Evolutionary conservation across 768 basidiomycete genomes (phyloP), one percentile per base, ranked within the genome.

Genomic region (Phaeotremella skinneri): DNA sequence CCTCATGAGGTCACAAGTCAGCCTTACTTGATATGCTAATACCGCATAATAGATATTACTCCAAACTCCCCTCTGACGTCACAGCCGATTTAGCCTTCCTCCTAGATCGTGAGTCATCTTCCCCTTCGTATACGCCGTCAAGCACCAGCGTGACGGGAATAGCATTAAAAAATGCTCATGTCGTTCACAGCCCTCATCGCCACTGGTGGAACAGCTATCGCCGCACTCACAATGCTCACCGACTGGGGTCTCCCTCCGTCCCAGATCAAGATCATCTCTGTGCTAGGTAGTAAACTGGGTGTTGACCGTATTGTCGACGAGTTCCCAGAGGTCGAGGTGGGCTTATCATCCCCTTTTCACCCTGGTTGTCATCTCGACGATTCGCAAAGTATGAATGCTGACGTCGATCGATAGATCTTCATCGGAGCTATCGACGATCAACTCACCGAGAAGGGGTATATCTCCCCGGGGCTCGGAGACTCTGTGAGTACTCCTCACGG

Each of bases 401-500:
- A 41, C 42, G 16, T 20, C 23, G 61, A 29, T 16, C 21, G 14
- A 1, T 47, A 93, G 91, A 86, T 94, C 41, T 94, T 88, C 87
- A 86, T 85, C 39, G 90, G 88, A 20, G 89, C 85, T 1, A 83
- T 93, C 11, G 92, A 96, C 70, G 77, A 85, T 4, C 72, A 81
- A 0, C 75, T 98, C 61, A 92, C 89, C 0, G 43, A 62, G 0
- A 82, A 88, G 17, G 94, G 93, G 5, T 80, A 91, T 62, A 88
- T 98, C 59, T 82, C 79, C n/a, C 93, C 93, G 9, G 93, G 93
- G 20, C 81, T 94, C 43, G 93, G 93, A 3, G 93, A 96, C 76
- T 85, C 89, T 25, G 90, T 90, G 70, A 73, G 88, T 81, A 30
- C 21, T n/a, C 37, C n/a, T 39, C n/a, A n/a, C n/a, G n/a, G n/a